Base-by-base conservation (phyloP, 805 yeast genomes). In the Candida adriatica region DNA sequence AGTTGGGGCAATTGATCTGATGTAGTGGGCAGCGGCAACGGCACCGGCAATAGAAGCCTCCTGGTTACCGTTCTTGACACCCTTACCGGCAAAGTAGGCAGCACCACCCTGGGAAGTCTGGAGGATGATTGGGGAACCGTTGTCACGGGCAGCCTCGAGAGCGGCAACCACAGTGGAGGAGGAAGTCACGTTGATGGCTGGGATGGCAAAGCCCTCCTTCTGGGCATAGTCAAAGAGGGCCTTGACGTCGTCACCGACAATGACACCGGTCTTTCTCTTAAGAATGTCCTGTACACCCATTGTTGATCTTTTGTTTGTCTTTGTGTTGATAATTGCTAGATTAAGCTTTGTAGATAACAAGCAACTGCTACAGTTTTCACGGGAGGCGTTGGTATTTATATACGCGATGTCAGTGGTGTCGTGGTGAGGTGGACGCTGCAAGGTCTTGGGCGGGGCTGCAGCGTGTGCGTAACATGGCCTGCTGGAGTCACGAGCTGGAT, bases 51-150 rank as follows among this genome's bases (percentile, higher is more conserved):
- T 84, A 43, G 97, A 81, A 41, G 97, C 98, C 56, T 70, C 68
- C 72, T 92, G 97, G 73, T 85, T 80, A 55, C 72, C 73, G 83
- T 92, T 92, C 62, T 75, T 73, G 51, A 92, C 87, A 71, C 97
- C 98, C 79, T 92, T 92, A 71, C 98, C 98, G 46, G 98, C 98
- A 62, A 92, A 92, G 85, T 78, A 92, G 45, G 97, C 97, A 51
- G 98, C 95, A 74, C 98, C 98, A 72, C 98, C 98, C 66, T 92
- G 87, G 41, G 97, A 90, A 51, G 90, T 78, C 71, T 92, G 98
- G 60, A 92, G 70, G 62, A 92, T 85, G 68, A 92, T 87, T 70
- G 98, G 98, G 42, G 95, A 76, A 51, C 81, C 75, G 69, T 70
- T 74, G 66, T 92, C 96, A 66, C 94, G 85, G 41, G 96, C 96